phyloP scores from a whole-genome alignment of 345 rosid genomes.

The Eucalyptus cloeziana region DNA sequence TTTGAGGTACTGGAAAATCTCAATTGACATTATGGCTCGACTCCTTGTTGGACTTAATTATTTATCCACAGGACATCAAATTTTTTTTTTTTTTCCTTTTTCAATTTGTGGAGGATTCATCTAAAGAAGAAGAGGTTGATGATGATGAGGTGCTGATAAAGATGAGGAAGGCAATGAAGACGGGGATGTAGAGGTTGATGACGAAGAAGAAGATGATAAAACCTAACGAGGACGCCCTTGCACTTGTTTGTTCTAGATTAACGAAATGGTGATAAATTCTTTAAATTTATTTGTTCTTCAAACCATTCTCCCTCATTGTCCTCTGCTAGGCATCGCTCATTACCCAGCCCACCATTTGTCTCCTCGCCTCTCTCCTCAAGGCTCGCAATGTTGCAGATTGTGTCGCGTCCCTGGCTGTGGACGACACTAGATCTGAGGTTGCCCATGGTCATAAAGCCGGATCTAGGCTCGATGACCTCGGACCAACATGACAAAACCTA shows the following conservation, averaged over 20 bases:
- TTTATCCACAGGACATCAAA: background rate
- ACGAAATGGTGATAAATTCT: background rate
- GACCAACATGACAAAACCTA: background rate
- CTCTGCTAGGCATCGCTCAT: background rate
- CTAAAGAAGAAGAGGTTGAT: background rate
- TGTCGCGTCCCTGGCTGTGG: background rate
- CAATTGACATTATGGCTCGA: background rate
- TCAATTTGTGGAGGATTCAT: background rate
- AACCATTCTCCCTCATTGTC: background rate
- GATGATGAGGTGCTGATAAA: background rate
- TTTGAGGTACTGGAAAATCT: background rate
- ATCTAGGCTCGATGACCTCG: background rate
- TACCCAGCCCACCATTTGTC: background rate
- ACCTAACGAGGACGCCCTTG: background rate
- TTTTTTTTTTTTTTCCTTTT: background rate
- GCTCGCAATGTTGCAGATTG: background rate
- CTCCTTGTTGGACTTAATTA: background rate
- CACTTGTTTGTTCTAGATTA: background rate
- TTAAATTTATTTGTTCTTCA: no score
- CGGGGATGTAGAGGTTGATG: background rate
- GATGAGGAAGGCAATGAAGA: background rate
- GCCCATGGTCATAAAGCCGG: background rate
- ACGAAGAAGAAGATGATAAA: background rate
- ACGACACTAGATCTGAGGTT: background rate
- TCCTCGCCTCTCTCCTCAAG: background rate